Percentiles rank a stretch among this genome's conserved stretches.
These are phyloP conservation scores for Fraxinus floribunda DNA, from an alignment of 305 asterid species.

Conservation along the genomic window DNA sequence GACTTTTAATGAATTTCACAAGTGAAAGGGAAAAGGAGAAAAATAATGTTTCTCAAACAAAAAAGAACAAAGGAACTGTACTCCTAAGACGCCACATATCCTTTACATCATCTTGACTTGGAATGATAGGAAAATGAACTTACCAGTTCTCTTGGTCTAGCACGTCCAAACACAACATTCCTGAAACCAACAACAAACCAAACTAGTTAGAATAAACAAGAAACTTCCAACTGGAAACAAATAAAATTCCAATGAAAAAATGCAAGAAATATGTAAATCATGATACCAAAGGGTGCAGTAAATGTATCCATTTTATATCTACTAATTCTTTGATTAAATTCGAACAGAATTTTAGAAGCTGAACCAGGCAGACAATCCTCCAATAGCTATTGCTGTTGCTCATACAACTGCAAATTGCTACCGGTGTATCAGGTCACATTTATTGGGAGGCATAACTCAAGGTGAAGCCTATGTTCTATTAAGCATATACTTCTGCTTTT, in stretches of 20 bases:
- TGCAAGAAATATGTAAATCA: neutral
- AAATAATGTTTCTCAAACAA: neutral
- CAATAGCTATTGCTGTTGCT: neutral
- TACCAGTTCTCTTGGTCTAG: conserved; percentile 85
- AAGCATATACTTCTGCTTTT: neutral
- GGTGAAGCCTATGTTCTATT: neutral
- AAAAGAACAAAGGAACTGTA: neutral
- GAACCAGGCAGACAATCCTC: neutral
- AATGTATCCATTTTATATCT: neutral
- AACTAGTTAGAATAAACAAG: conserved; percentile 19
- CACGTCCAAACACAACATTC: conserved; percentile 71
- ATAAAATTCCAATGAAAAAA: conserved; percentile 18
- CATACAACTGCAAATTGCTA: neutral
- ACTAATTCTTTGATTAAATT: neutral
- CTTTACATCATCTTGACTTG: neutral
- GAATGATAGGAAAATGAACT: conserved; percentile 28
- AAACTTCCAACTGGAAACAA: conserved; percentile 6
- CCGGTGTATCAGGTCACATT: neutral
- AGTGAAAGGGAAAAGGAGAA: neutral
- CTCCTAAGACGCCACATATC: neutral
- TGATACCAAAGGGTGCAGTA: neutral
- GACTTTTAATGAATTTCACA: conserved; percentile 1
- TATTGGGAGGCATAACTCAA: neutral
- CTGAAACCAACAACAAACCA: conserved; percentile 41
- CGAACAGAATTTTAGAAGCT: neutral